Evolutionary conservation across 371 early-diverging fungal species (phyloP), one percentile per base, ranked within the genome.

Genomic region (Circinella umbellata): DNA sequence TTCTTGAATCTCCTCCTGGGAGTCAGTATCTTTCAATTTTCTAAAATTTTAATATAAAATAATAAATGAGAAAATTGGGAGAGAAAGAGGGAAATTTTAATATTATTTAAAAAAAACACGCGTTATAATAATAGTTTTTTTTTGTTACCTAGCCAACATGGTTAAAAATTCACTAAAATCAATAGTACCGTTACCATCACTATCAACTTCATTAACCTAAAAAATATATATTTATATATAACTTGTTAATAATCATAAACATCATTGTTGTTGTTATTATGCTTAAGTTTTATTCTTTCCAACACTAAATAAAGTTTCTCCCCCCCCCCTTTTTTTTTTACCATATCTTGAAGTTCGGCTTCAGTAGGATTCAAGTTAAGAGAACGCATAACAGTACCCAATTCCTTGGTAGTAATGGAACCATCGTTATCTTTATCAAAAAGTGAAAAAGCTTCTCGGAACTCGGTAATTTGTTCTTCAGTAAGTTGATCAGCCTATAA

Each of bases 141-240:
- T n/a, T n/a, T 17, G 38, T 69, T 79, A 83, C 83, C 80, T 80
- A 77, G 96, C 95, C 92, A 96, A 89, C 94, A 97, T 92, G 67
- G 95, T 91, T 76, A 95, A 80, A 82, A 97, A 96, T 81, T 97
- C 97, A 68, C 91, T 85, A 76, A 96, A 95, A 81, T 96, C 98
- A 75, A 97, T 93, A 61, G 86, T 93, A 70, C 96, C 96, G 77
- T 95, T 94, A 72, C 95, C 94, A 85, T 96, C 94, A 67, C 93
- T 90, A 80, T 97, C 98, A 64, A 95, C 94, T 79, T 96, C 95
- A 80, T 93, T 94, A 77, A 98, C 73, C 82, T 81, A 60, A 34
- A n/a, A 49, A 34, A 59, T 10, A 14, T 14, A 63, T 63, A 9
- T 13, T 11, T 35, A 9, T 42, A 15, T 5, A 15, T 5, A 4